A percentile compares a stretch with the other conserved stretches of the same genome.
Conservation (phyloP, 1,284 basidiomycete genomes). For the Neotropicomus parvogracilis region DNA sequence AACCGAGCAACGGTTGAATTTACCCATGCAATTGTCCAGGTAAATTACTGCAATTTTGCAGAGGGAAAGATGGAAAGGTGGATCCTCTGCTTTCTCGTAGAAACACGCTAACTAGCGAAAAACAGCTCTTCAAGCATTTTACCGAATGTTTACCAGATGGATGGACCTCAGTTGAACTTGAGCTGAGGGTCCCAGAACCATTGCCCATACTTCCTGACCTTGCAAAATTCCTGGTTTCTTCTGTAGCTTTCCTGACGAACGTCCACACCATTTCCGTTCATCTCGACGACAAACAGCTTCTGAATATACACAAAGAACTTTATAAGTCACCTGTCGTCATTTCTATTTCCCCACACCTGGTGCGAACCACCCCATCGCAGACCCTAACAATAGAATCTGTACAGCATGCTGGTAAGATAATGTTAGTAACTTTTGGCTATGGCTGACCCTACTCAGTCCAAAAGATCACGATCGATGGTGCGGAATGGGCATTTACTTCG, state of each 20-base stretch:
- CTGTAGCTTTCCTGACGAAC: constrained; percentile 87
- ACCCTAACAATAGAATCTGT: constrained; percentile 11
- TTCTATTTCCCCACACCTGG: background rate
- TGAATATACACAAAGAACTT: constrained; percentile 60
- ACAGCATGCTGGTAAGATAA: constrained; percentile 7
- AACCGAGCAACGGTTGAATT: background rate
- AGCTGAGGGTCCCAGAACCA: constrained; percentile 64
- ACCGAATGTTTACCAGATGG: constrained; percentile 64
- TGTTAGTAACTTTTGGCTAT: background rate
- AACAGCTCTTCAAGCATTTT: constrained; percentile 5
- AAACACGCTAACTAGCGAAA: background rate
- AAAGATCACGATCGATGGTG: constrained; percentile 11
- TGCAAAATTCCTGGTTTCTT: constrained; percentile 84
- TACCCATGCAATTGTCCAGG: constrained; percentile 4
- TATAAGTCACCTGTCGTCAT: background rate
- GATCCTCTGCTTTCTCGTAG: constrained; percentile 37
- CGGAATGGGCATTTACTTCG: constrained; percentile 12
- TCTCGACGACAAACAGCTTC: constrained; percentile 73
- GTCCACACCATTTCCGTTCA: constrained; percentile 73
- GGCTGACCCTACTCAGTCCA: constrained; percentile 14
- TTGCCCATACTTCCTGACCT: constrained; percentile 60
- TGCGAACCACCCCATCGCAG: background rate
- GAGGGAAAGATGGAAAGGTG: constrained; percentile 51
- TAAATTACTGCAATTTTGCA: constrained; percentile 62
- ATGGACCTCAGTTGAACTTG: constrained; percentile 16